Evolutionary conservation across 495 filamentous ascomycete species (phyloP), one percentile per base, ranked within the genome.

Genomic region (Astrocystis sublimbata): DNA sequence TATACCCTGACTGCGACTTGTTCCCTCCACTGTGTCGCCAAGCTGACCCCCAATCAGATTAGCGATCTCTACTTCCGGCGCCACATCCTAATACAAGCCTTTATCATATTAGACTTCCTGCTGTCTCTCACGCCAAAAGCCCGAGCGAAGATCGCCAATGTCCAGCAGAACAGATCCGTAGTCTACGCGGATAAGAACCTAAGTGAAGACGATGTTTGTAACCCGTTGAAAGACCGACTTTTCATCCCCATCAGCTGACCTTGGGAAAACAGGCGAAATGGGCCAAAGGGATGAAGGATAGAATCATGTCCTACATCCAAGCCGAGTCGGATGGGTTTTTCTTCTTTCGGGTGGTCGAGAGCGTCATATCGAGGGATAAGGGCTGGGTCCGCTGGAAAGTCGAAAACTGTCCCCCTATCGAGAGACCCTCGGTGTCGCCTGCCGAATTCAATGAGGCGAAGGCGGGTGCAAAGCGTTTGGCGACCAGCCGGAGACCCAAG

Each of bases 341-440:
- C 73, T 99, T 97, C 75, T 91, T 90, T 71, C 90, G 94, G 28
- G 92, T 96, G 85, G 91, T 99, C 36, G 93, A 97, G 68, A 97
- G 92, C 4, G 92, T 98, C 17, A 82, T 99, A 21, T 90, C 92
- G 6, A 83, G 94, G 60, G 94, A 99, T 75, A 97, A 96, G 74
- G 96, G 97, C 67, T 99, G 94, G 94, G 92, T 93, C 42, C 89
- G 90, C 49, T 99, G 94, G 94, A 99, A 99, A 75, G 86, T 92
- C 8, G 94, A 98, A 74, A 88, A 85, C 52, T 98, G 94, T 73
- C 92, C 91, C 30, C 81, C 86, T 21, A 97, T 99, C 69, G 87
- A 93, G 63, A 82, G 85, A 41, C 83, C 89, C 15, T 79, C 90
- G 6, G 73, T 97, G 33, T 81, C 86, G 3, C 79, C 87, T 21